phyloP scores from a whole-genome alignment of 176 grass and related monocot species.

The Panicum miliaceum region DNA sequence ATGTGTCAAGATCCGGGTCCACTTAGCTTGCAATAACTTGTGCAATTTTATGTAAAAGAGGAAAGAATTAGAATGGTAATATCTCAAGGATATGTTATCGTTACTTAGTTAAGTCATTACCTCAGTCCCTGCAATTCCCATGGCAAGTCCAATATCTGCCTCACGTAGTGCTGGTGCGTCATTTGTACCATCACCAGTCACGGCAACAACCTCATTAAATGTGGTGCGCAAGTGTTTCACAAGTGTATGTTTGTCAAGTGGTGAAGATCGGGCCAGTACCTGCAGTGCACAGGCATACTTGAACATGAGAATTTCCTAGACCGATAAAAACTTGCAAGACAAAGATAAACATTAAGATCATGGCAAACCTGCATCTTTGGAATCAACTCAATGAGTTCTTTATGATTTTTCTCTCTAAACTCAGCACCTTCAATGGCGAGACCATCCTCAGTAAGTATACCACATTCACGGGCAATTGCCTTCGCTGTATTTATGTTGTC shows the following conservation, averaged over 20 bases:
- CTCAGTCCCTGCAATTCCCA: constrained; percentile 96
- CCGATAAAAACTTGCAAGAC: constrained; percentile 21
- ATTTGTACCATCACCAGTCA: constrained; percentile 98
- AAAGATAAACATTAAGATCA: constrained; percentile 33
- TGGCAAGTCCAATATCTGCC: constrained; percentile 98
- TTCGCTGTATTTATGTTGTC: constrained; percentile 86
- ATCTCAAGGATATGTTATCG: constrained; percentile 21
- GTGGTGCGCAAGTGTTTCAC: constrained; percentile 73
- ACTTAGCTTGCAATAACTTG: not conserved
- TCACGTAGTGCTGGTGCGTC: constrained; percentile 91
- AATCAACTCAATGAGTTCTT: constrained; percentile 85
- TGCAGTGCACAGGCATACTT: constrained; percentile 41
- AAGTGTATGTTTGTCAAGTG: constrained; percentile 82
- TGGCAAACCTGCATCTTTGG: constrained; percentile 86
- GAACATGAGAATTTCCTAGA: constrained; percentile 33
- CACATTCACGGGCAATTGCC: constrained; percentile 71
- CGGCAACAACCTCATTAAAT: constrained; percentile 88
- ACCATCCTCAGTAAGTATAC: constrained; percentile 74
- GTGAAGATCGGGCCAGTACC: constrained; percentile 88
- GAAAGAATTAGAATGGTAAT: not conserved
- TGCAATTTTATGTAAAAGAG: constrained; percentile 4
- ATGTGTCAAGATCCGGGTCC: not conserved
- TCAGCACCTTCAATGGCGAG: constrained; percentile 72
- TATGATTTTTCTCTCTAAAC: constrained; percentile 60
- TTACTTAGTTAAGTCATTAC: constrained; percentile 39